A percentile compares a stretch with the other conserved stretches of the same genome.
Evolutionary conservation across 306 rosid species (phyloP).

Genomic region (Fragaria iinumae): DNA sequence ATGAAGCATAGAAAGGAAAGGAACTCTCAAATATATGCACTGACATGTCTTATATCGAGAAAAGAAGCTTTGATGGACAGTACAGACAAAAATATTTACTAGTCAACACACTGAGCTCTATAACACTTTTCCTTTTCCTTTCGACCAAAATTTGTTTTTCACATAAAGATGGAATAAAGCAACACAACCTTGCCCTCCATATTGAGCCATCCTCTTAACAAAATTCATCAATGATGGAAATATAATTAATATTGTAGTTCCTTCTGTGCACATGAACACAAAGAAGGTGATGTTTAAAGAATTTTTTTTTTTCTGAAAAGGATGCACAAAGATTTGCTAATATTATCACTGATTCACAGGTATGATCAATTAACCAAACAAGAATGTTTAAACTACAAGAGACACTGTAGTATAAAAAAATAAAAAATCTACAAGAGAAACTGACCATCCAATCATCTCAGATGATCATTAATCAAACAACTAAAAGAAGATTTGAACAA

Average conservation of each 20-base stretch:
- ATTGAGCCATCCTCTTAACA: neutral
- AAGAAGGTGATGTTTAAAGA: too few species aligned
- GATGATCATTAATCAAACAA: too few species aligned
- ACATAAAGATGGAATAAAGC: neutral
- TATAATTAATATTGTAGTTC: neutral
- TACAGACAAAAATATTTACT: neutral
- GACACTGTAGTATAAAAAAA: too few species aligned
- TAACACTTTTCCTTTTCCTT: neutral
- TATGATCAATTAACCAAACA: too few species aligned
- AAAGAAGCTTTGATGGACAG: neutral
- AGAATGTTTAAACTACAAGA: too few species aligned
- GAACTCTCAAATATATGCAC: neutral
- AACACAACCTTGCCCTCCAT: neutral
- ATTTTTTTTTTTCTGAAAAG: too few species aligned
- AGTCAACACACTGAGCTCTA: neutral
- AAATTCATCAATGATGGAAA: neutral
- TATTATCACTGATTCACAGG: too few species aligned
- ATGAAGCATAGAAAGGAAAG: neutral
- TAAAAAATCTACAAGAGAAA: too few species aligned
- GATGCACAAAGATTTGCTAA: too few species aligned
- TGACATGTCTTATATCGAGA: neutral
- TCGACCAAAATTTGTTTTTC: neutral
- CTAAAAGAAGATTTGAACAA: too few species aligned
- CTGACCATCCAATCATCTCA: too few species aligned
- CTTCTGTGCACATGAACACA: too few species aligned